Evolutionary conservation across 2,329 filamentous ascomycete genomes (phyloP).

Genomic region (Penicillium sp.): DNA sequence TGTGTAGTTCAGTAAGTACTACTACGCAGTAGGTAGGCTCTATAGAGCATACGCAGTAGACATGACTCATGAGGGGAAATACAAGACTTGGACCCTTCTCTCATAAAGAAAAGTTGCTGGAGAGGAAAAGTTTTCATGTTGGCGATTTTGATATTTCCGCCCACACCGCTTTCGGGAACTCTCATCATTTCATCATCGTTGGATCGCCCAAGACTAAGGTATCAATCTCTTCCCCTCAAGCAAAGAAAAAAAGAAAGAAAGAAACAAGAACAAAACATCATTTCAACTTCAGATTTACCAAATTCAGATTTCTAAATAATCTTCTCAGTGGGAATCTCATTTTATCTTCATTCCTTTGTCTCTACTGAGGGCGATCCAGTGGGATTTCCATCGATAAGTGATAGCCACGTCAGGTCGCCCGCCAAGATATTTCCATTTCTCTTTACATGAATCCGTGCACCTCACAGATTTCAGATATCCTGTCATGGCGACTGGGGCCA

Average conservation of each 20-base stretch:
- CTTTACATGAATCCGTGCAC: conserved; percentile 25
- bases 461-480: conserved; percentile 9
- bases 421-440: conserved; percentile 16
- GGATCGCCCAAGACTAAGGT: background rate
- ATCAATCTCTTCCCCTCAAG: background rate
- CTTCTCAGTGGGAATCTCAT: background rate
- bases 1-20: too few species aligned
- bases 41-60: too few species aligned
- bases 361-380: conserved; percentile 17
- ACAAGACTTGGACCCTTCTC: too few species aligned
- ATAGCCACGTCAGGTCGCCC: conserved; percentile 15
- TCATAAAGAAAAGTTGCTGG: too few species aligned
- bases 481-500: conserved; percentile 29
- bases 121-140: too few species aligned
- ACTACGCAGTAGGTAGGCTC: too few species aligned
- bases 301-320: background rate
- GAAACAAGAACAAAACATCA: background rate
- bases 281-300: background rate
- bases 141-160: background rate
- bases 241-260: background rate
- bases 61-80: too few species aligned
- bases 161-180: conserved; percentile 14
- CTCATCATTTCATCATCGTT: conserved; percentile 15
- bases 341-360: background rate
- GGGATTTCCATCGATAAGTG: conserved; percentile 1